A percentile compares a stretch with the other conserved stretches of the same genome.
These are phyloP conservation scores for Boechera stricta DNA, from an alignment of 345 rosid genomes.

Conservation along the genomic window DNA sequence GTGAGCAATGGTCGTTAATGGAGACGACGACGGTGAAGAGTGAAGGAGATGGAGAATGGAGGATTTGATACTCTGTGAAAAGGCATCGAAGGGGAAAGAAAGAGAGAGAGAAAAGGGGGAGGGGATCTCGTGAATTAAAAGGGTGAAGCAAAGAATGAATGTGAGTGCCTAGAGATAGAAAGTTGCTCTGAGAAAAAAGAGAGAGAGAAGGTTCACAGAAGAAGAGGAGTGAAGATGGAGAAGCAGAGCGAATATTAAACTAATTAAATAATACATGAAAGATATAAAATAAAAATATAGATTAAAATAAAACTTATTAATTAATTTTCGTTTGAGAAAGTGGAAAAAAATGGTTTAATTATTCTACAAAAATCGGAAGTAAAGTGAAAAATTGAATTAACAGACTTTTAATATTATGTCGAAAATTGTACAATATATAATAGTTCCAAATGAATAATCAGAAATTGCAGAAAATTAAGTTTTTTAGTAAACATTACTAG, in stretches of 20 bases:
- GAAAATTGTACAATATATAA: neutral
- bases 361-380: neutral
- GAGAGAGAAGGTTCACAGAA: constrained; percentile 51
- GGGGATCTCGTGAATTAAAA: constrained; percentile 77
- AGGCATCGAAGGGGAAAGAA: constrained; percentile 22
- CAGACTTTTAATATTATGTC: neutral
- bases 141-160: constrained; percentile 72
- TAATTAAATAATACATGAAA: neutral
- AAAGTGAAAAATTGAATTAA: neutral
- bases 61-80: constrained; percentile 35
- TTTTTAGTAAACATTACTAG: neutral
- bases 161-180: constrained; percentile 52
- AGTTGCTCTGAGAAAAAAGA: constrained; percentile 2
- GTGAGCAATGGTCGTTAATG: constrained; percentile 48
- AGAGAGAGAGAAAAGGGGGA: constrained; percentile 39
- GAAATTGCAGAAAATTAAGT: neutral
- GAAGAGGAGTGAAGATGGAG: constrained; percentile 43
- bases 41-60: constrained; percentile 39
- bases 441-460: neutral
- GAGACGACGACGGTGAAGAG: constrained; percentile 34
- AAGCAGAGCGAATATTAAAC: constrained; percentile 31
- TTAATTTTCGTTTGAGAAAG: constrained; percentile 24
- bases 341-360: neutral
- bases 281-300: too few relatives aligned
- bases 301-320: neutral